A percentile compares a stretch with the other conserved stretches of the same genome.
Conservation (phyloP, 1,139 yeast species). For the Hyphopichia pseudoburtonii region DNA sequence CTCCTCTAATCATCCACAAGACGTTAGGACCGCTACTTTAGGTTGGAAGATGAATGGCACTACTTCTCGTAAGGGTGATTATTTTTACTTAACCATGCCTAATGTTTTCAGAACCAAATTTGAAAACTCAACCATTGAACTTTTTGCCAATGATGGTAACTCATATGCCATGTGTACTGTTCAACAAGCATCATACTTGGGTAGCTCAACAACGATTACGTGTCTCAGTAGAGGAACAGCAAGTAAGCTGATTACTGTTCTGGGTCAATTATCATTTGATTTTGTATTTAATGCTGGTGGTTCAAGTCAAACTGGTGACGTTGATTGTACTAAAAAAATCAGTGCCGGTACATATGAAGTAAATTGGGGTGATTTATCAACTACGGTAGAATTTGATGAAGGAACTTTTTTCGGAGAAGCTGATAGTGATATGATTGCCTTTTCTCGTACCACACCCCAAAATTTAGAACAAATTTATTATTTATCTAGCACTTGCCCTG, state of each 20-base stretch:
- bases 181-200: conserved; percentile 13
- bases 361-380: conserved; percentile 13
- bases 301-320: conserved; percentile 14
- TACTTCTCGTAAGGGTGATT: conserved; percentile 11
- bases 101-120: conserved; percentile 18
- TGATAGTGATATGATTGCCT: conserved; percentile 11
- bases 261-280: conserved; percentile 16
- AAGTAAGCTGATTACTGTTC: conserved; percentile 7
- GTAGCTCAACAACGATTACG: too few relatives aligned
- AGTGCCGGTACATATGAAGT: conserved; percentile 8
- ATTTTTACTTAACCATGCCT: conserved; percentile 15
- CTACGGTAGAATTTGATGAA: conserved; percentile 9
- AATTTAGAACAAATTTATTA: conserved; percentile 14
- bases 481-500: conserved; percentile 15
- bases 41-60: conserved; percentile 11
- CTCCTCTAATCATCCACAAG: conserved; percentile 14
- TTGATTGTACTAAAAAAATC: conserved; percentile 12
- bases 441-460: conserved; percentile 19
- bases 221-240: too few relatives aligned
- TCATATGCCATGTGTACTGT: conserved; percentile 14
- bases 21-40: conserved; percentile 17
- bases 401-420: conserved; percentile 15
- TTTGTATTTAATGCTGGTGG: conserved; percentile 22
- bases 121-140: conserved; percentile 7
- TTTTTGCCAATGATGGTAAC: conserved; percentile 9